Conservation (phyloP, 2,329 filamentous ascomycete genomes). For the Sarocladium strictum region DNA sequence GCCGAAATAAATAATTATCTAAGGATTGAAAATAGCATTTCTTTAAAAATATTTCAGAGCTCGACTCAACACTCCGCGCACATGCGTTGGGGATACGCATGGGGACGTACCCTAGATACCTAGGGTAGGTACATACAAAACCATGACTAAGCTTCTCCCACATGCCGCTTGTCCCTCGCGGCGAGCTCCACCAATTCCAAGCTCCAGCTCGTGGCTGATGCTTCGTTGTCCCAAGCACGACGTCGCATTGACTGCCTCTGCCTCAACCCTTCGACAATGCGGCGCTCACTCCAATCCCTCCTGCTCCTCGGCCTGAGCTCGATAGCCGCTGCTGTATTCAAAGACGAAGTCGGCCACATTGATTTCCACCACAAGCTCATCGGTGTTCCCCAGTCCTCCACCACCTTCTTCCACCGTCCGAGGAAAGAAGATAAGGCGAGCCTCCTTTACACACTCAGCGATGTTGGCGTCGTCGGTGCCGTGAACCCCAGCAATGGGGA, state of each 20-base stretch:
- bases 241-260: slow-evolving; percentile 8
- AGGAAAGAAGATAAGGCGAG: slow-evolving; percentile 76
- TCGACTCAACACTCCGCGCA: no score
- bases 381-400: slow-evolving; percentile 72
- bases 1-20: no score
- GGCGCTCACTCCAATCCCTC: slow-evolving; percentile 29
- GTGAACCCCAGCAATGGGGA: slow-evolving; percentile 82
- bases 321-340: slow-evolving; percentile 62
- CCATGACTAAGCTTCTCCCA: slow-evolving; percentile 3
- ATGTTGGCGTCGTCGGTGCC: slow-evolving; percentile 76
- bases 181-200: slow-evolving; percentile 4
- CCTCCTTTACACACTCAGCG: slow-evolving; percentile 84
- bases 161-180: not conserved
- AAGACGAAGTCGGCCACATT: slow-evolving; percentile 83
- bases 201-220: slow-evolving; percentile 7
- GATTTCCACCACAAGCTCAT: slow-evolving; percentile 92
- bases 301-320: slow-evolving; percentile 34
- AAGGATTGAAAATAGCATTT: no score
- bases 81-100: no score
- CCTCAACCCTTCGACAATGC: slow-evolving; percentile 22
- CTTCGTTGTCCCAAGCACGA: slow-evolving; percentile 9
- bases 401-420: slow-evolving; percentile 93
- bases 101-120: no score
- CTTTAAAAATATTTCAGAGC: no score
- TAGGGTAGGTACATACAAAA: not conserved